Base-by-base conservation (phyloP, 495 filamentous ascomycete genomes). In the Chlorociboria aeruginascens region DNA sequence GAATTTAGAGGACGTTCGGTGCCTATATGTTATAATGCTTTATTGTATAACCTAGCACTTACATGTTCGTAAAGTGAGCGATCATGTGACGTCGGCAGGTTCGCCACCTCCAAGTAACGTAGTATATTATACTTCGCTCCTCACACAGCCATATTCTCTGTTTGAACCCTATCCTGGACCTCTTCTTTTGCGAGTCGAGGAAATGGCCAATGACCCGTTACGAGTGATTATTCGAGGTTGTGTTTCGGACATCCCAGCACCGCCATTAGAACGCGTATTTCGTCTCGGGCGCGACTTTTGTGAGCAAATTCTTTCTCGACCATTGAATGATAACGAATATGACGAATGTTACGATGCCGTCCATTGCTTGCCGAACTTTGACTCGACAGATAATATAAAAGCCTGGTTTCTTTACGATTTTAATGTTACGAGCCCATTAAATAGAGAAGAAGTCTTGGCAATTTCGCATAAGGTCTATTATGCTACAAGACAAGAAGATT, bases 351-450 rank as follows among this genome's bases (percentile, higher is more conserved):
- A 43, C 12, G 47, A 49, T 28, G 38, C 40, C 13, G 28, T 49
- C n/a, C 47, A 49, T 34, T 34, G 33, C 29, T 25, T 43, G 8
- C 47, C 47, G 14, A 39, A 43, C 3, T 43, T 43, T n/a, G 47
- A 49, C 13, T 49, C 47, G 29, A 31, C 43, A 25, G 28, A 49
- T 35, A 17, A 8, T 29, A n/a, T 49, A 16, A 39, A 17, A 9
- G 34, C 30, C 11, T 49, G 40, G 38, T 49, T 49, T 37, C 29
- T 49, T 35, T 49, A 49, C 13, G 47, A 49, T 17, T 49, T 49
- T 8, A 49, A 49, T 36, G 37, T 43, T 28, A 49, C 40, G 4
- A 40, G 32, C 6, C 38, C 4, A 25, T 35, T 49, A 17, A 32
- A 33, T 43, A 49, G 36, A 17, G 40, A 35, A 34, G 39, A 49